These are phyloP conservation scores for Globisporangium takayamanum DNA, from an alignment of 352 stramenopile genomes.

Conservation along the genomic window DNA sequence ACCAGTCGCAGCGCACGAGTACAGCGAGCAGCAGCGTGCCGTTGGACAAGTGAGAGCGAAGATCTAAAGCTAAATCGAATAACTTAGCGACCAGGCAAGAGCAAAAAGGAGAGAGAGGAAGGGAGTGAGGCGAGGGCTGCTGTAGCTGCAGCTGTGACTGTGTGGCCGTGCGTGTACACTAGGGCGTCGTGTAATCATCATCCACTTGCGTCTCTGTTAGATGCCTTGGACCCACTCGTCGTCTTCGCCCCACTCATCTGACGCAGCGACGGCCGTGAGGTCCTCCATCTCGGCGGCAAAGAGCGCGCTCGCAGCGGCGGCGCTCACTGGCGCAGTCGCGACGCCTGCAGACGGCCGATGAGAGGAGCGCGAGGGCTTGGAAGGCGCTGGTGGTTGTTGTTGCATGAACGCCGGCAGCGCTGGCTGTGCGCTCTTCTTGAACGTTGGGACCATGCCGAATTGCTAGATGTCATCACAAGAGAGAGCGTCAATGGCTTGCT, in stretches of 20 bases:
- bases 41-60: neutral
- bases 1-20: conserved; percentile 6
- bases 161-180: too few relatives aligned
- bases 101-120: neutral
- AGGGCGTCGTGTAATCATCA: too few relatives aligned
- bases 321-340: conserved; percentile 6
- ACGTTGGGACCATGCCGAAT: conserved; percentile 80
- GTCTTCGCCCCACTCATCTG: conserved; percentile 69
- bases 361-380: conserved; percentile 6
- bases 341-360: conserved; percentile 18
- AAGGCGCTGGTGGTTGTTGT: conserved; percentile 8
- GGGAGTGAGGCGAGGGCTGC: too few relatives aligned
- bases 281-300: conserved; percentile 72
- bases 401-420: conserved; percentile 17
- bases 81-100: neutral
- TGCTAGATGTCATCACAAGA: conserved; percentile 27
- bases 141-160: too few relatives aligned
- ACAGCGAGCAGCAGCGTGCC: conserved; percentile 1
- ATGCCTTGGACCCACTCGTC: conserved; percentile 80
- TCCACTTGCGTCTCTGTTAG: conserved; percentile 15
- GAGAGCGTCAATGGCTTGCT: neutral
- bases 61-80: neutral
- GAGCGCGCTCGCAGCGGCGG: conserved; percentile 36
- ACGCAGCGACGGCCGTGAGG: conserved; percentile 26
- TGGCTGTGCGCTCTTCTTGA: conserved; percentile 55